These are phyloP conservation scores for Aspergillus sp. DNA, from an alignment of 2,329 filamentous ascomycete genomes.

Conservation along the genomic window DNA sequence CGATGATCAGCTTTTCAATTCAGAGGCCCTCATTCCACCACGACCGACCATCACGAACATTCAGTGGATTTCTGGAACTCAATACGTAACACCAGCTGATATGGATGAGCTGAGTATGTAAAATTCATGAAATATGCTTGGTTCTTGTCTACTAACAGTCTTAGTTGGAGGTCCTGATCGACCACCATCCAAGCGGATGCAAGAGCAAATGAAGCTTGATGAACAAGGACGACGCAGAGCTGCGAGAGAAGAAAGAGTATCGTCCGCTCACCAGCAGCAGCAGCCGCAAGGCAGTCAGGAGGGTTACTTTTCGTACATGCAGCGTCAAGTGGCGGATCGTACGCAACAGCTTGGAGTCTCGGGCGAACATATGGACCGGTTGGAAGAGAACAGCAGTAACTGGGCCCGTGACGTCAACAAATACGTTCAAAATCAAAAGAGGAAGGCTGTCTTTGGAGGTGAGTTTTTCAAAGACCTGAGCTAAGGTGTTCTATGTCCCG, in stretches of 20 bases:
- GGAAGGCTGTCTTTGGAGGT: slow-evolving; percentile 66
- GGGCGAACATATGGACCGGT: slow-evolving; percentile 73
- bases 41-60: slow-evolving; percentile 90
- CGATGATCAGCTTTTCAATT: slow-evolving; percentile 72
- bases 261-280: slow-evolving; percentile 13
- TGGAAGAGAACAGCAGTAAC: slow-evolving; percentile 70
- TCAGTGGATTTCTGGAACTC: slow-evolving; percentile 93
- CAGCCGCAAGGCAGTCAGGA: slow-evolving; percentile 46
- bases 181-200: slow-evolving; percentile 80
- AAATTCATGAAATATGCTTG: not conserved
- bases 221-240: slow-evolving; percentile 48
- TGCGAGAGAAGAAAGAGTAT: slow-evolving; percentile 28
- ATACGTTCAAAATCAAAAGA: slow-evolving; percentile 79
- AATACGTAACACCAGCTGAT: slow-evolving; percentile 77
- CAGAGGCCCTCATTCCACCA: slow-evolving; percentile 61
- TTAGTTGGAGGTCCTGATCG: slow-evolving; percentile 73
- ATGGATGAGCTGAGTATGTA: slow-evolving; percentile 67
- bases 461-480: slow-evolving; percentile 15
- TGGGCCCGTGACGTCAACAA: slow-evolving; percentile 87
- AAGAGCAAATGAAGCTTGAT: slow-evolving; percentile 69
- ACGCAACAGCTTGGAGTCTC: slow-evolving; percentile 79
- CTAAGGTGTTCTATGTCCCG: not conserved
- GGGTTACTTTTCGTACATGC: slow-evolving; percentile 68
- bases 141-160: not conserved
- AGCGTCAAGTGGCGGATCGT: slow-evolving; percentile 77